A percentile compares a stretch with the other conserved stretches of the same genome.
These are phyloP conservation scores for Parastagonospora avenae DNA, from an alignment of 2,329 filamentous ascomycete species.

Conservation along the genomic window DNA sequence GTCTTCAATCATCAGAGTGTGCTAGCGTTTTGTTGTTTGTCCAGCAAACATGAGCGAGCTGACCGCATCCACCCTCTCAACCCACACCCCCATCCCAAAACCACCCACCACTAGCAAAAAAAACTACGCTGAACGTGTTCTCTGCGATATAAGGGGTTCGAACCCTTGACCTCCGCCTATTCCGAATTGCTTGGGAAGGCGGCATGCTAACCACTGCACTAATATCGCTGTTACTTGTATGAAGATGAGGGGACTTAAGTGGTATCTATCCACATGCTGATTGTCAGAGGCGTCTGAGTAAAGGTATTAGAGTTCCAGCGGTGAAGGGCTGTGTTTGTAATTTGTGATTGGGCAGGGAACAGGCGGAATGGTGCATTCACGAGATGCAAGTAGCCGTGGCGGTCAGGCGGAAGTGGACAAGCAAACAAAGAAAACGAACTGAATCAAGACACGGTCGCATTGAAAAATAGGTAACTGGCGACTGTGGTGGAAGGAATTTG, in stretches of 20 bases:
- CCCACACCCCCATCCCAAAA: conserved; percentile 1
- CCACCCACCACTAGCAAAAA: conserved; percentile 5
- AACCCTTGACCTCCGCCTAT: conserved; percentile 40
- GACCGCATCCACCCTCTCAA: background rate
- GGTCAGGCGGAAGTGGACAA: background rate
- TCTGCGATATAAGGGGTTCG: conserved; percentile 24
- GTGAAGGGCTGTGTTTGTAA: background rate
- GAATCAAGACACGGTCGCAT: no score
- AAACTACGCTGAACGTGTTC: conserved; percentile 14
- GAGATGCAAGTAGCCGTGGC: background rate
- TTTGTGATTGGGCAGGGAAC: background rate
- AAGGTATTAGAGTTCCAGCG: background rate
- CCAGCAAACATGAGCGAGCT: no score
- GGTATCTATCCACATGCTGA: background rate
- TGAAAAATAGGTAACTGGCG: no score
- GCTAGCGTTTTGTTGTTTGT: no score
- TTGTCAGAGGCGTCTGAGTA: background rate
- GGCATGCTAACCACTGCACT: conserved; percentile 48
- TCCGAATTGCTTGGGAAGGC: conserved; percentile 40
- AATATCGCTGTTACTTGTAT: conserved; percentile 28
- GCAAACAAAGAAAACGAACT: no score
- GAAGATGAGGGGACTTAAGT: background rate
- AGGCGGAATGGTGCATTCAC: background rate
- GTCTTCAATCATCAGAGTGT: no score
- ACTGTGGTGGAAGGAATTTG: no score